Evolutionary conservation across 768 basidiomycete species (phyloP).

Genomic region (Coprinopsis strossmayeri): DNA sequence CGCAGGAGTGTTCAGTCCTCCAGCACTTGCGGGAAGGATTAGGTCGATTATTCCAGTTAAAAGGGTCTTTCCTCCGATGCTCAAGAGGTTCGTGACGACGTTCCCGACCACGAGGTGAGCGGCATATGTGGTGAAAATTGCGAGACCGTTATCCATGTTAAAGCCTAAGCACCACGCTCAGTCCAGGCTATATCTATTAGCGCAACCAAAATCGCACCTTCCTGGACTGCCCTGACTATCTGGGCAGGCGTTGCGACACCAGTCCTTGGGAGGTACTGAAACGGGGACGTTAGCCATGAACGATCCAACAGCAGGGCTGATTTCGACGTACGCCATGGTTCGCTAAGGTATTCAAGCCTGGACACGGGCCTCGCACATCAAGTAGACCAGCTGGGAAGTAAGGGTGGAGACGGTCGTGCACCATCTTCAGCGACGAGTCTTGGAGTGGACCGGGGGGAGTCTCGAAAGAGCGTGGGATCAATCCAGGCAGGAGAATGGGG

Average conservation of each 20-base stretch:
- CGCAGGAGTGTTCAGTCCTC: constrained; percentile 15
- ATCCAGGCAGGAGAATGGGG: too few relatives aligned
- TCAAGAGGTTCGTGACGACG: constrained; percentile 13
- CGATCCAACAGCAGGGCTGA: neutral
- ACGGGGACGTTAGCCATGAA: neutral
- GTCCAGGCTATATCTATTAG: neutral
- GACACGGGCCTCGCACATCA: constrained; percentile 15
- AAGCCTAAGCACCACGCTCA: constrained; percentile 12
- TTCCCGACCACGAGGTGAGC: constrained; percentile 17
- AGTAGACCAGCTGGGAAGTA: neutral
- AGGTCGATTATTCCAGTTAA: constrained; percentile 15
- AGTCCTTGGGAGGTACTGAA: constrained; percentile 13
- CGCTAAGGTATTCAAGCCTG: constrained; percentile 16
- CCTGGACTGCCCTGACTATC: constrained; percentile 13
- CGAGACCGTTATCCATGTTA: constrained; percentile 14
- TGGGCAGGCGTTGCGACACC: constrained; percentile 13
- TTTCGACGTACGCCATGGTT: constrained; percentile 12
- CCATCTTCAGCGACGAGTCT: constrained; percentile 5
- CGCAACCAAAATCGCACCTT: constrained; percentile 6
- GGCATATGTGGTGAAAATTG: constrained; percentile 13
- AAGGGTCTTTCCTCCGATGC: constrained; percentile 15
- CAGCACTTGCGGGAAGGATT: constrained; percentile 14
- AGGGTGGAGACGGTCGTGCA: constrained; percentile 10
- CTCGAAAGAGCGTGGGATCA: neutral
- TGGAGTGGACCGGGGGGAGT: constrained; percentile 9